Percentiles rank a stretch among this genome's conserved stretches.
These are phyloP conservation scores for Trichoderma gracile DNA, from an alignment of 2,329 filamentous ascomycete species.

Conservation along the genomic window DNA sequence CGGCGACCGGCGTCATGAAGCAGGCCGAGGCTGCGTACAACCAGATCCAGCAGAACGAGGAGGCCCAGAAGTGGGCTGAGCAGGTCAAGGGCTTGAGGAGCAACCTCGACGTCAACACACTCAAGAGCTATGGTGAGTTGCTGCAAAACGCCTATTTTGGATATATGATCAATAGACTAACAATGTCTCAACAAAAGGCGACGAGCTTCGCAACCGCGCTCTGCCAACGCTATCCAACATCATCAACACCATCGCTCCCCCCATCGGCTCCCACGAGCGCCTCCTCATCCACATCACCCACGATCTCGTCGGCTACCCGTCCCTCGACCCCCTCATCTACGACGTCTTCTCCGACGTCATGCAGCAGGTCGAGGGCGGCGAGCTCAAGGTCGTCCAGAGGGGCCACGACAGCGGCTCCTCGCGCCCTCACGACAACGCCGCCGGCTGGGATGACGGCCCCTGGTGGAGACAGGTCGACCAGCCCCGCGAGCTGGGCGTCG, in stretches of 20 bases:
- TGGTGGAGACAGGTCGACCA: constrained; percentile 82
- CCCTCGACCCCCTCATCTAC: constrained; percentile 89
- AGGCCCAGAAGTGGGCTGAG: constrained; percentile 93
- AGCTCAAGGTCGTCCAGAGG: constrained; percentile 89
- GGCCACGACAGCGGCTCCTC: constrained; percentile 80
- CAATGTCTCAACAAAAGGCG: constrained; percentile 65
- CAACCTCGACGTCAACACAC: constrained; percentile 68
- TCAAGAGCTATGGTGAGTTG: constrained; percentile 52
- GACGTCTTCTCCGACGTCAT: constrained; percentile 92
- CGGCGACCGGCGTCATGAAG: constrained; percentile 82
- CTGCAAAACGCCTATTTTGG: not conserved
- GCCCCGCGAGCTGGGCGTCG: constrained; percentile 73
- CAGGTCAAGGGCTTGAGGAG: constrained; percentile 70
- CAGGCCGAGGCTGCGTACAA: constrained; percentile 91
- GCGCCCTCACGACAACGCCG: constrained; percentile 58
- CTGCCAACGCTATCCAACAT: constrained; percentile 94
- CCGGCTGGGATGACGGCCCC: constrained; percentile 88
- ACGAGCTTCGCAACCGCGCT: constrained; percentile 81
- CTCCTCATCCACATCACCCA: constrained; percentile 97
- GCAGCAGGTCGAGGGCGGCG: constrained; percentile 97
- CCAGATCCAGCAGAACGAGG: constrained; percentile 93
- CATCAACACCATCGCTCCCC: constrained; percentile 90
- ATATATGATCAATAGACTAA: not conserved
- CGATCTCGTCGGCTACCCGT: constrained; percentile 91
- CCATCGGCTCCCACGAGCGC: constrained; percentile 94